Evolutionary conservation across 805 yeast species (phyloP), one percentile per base, ranked within the genome.

Genomic region (Candida vaughaniae): DNA sequence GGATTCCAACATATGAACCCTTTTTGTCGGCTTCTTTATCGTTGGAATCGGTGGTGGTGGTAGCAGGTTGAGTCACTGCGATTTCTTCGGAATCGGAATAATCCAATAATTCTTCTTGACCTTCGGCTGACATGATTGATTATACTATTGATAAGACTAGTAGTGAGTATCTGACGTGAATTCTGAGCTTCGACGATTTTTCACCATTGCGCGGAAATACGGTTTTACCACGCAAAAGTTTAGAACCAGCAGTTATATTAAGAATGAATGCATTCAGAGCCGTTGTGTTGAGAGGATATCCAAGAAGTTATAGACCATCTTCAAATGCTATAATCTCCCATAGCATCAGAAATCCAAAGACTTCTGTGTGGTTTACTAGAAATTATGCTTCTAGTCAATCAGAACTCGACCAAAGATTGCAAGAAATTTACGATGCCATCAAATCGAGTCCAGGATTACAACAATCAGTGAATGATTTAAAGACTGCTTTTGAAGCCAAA

Each of bases 31-130:
- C 77, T 43, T 75, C 81, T 51, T 71, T 72, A 53, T 77, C 85
- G 41, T 60, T 61, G 43, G 65, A 58, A 36, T 72, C 81, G 45
- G 70, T 70, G 35, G 53, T 41, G 28, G 55, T 35, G 46, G 79
- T 59, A 57, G 78, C 76, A 49, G 77, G 77, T 52, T 71, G 56
- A 51, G 67, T 67, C 52, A 84, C 87, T 55, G 87, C 82, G 64
- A 86, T 83, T 66, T 93, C 98, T 73, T 91, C 99, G 65, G 95
- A 85, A 64, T 93, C 99, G 64, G 97, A 90, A 81, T 93, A 93
- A 66, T 93, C 99, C 71, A 93, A 82, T 64, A 93, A 80, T 78
- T 93, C 99, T 85, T 93, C 99, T 85, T 91, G 98, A 60, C 93
- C 95, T 77, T 85, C 95, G 83, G 86, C 85, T 39, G 96, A 87